These are phyloP conservation scores for Lentinula lateritia DNA, from an alignment of 768 basidiomycete genomes.

Conservation along the genomic window DNA sequence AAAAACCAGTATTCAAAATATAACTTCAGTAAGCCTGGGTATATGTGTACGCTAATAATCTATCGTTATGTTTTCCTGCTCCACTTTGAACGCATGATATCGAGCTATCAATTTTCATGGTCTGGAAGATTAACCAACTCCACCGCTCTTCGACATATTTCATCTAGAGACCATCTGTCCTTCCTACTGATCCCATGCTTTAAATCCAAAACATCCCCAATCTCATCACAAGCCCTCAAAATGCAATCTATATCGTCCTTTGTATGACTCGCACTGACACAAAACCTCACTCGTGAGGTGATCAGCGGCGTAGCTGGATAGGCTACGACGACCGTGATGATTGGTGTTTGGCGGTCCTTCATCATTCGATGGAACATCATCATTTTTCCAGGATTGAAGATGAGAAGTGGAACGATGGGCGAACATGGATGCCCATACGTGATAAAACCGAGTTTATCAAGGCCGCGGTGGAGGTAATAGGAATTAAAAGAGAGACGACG, in stretches of 20 bases:
- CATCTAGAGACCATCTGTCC: slow-evolving; percentile 77
- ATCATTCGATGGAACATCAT: slow-evolving; percentile 86
- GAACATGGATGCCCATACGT: slow-evolving; percentile 88
- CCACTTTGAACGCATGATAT: too few species aligned
- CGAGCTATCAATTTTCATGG: background rate
- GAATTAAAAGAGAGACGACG: slow-evolving; percentile 92
- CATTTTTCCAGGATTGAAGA: slow-evolving; percentile 96
- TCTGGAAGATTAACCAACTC: slow-evolving; percentile 55
- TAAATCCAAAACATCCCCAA: slow-evolving; percentile 85
- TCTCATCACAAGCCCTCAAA: slow-evolving; percentile 83
- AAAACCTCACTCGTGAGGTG: slow-evolving; percentile 87
- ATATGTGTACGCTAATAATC: too few species aligned
- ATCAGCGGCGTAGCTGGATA: slow-evolving; percentile 90
- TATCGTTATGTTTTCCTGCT: too few species aligned
- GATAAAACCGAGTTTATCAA: slow-evolving; percentile 93
- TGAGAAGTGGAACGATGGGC: slow-evolving; percentile 87
- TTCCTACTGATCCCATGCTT: slow-evolving; percentile 58
- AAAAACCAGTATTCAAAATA: too few species aligned
- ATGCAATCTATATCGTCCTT: slow-evolving; percentile 93
- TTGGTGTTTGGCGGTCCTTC: slow-evolving; percentile 71
- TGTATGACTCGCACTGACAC: slow-evolving; percentile 90
- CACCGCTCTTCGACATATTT: slow-evolving; percentile 63
- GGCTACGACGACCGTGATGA: slow-evolving; percentile 84
- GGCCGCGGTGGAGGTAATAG: slow-evolving; percentile 84
- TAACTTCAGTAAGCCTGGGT: too few species aligned